phyloP scores from a whole-genome alignment of 2,329 filamentous ascomycete genomes.

The Aspergillus felis region DNA sequence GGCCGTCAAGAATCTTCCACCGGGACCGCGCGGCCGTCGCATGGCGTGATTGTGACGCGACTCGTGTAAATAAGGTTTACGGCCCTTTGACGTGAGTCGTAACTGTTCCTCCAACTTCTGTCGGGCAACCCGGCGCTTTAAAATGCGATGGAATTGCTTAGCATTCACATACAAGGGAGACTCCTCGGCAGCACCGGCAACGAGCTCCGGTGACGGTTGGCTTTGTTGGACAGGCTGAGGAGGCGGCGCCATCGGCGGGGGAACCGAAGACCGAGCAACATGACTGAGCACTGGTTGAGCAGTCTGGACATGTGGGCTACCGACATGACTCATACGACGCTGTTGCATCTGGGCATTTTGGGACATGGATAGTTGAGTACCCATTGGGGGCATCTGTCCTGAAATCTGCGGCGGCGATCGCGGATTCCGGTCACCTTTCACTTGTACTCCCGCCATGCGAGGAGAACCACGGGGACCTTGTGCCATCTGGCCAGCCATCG shows the following conservation, averaged over 20 bases:
- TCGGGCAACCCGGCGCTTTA: conserved; percentile 88
- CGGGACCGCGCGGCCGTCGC: conserved; percentile 87
- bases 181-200: conserved; percentile 71
- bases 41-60: conserved; percentile 98
- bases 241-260: conserved; percentile 48
- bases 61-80: conserved; percentile 96
- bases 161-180: conserved; percentile 96
- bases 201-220: conserved; percentile 75
- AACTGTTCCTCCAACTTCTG: conserved; percentile 92
- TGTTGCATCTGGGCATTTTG: conserved; percentile 58
- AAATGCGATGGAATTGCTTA: conserved; percentile 95
- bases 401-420: conserved; percentile 72
- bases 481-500: conserved; percentile 58
- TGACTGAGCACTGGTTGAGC: conserved; percentile 75
- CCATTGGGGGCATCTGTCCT: conserved; percentile 51
- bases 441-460: conserved; percentile 63
- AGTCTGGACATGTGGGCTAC: conserved; percentile 69
- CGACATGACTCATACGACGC: conserved; percentile 70
- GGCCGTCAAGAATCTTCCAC: conserved; percentile 91
- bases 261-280: conserved; percentile 49
- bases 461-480: conserved; percentile 64
- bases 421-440: conserved; percentile 71
- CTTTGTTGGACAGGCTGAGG: conserved; percentile 61
- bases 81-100: conserved; percentile 85
- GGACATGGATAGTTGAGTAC: conserved; percentile 47